These are phyloP conservation scores for Lenzites betulinus DNA, from an alignment of 768 basidiomycete genomes.

Conservation along the genomic window DNA sequence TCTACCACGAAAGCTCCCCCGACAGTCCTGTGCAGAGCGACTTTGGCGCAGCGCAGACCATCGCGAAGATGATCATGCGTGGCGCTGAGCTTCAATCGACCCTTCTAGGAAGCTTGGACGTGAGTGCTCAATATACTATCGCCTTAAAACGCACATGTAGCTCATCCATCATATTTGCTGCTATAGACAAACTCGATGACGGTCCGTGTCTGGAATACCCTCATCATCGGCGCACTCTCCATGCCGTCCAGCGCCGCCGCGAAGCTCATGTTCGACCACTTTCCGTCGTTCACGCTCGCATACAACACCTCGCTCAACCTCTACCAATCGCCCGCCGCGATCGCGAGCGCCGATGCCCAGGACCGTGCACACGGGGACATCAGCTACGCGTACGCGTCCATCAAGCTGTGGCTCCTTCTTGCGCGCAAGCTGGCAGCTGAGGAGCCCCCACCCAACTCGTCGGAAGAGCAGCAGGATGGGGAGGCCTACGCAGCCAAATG, in stretches of 20 bases:
- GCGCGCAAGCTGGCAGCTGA: conserved; percentile 38
- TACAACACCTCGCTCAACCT: conserved; percentile 50
- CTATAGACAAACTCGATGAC: conserved; percentile 21
- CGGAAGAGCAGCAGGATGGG: conserved; percentile 10
- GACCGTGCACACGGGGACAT: conserved; percentile 57
- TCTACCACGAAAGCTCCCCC: conserved; percentile 51
- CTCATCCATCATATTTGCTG: too few species aligned
- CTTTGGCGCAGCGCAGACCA: conserved; percentile 51
- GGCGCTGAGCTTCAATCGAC: conserved; percentile 47
- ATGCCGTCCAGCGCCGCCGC: conserved; percentile 38
- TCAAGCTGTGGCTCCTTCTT: conserved; percentile 73
- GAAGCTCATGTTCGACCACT: conserved; percentile 49
- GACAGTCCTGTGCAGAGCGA: conserved; percentile 52
- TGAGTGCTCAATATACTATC: conserved; percentile 24
- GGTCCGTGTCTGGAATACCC: conserved; percentile 66
- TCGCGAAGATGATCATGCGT: conserved; percentile 55
- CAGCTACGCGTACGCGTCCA: conserved; percentile 66
- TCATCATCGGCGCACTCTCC: conserved; percentile 56
- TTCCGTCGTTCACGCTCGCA: conserved; percentile 49
- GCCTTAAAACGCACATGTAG: neutral
- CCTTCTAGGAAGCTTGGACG: conserved; percentile 40
- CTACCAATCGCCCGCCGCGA: conserved; percentile 34
- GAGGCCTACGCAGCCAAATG: conserved; percentile 35
- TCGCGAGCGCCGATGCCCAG: conserved; percentile 32
- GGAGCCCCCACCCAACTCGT: neutral